phyloP scores from a whole-genome alignment of 768 basidiomycete species.

The Auriculariales sp. region DNA sequence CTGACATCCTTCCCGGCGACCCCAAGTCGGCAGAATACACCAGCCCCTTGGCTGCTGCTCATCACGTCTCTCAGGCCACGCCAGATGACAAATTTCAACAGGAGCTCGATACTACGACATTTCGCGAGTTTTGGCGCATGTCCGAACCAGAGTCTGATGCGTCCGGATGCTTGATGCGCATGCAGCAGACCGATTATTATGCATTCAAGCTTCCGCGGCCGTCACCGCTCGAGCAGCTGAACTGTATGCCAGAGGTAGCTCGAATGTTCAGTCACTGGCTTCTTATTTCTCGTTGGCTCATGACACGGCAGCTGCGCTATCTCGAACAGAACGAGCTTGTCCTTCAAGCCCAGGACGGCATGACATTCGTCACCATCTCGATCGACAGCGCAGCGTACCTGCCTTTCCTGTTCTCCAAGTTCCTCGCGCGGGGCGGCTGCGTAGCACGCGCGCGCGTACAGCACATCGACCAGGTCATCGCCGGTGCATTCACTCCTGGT shows the following conservation, averaged over 20 bases:
- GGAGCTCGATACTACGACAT: slow-evolving; percentile 58
- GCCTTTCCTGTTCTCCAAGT: slow-evolving; percentile 29
- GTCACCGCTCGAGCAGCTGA: slow-evolving; percentile 13
- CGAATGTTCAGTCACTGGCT: not conserved
- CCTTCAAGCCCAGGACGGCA: slow-evolving; percentile 23
- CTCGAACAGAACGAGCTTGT: too few relatives aligned
- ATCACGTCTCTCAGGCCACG: slow-evolving; percentile 49
- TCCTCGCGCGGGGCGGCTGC: slow-evolving; percentile 24
- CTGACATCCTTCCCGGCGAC: slow-evolving; percentile 61
- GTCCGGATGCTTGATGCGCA: slow-evolving; percentile 49
- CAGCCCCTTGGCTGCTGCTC: slow-evolving; percentile 73
- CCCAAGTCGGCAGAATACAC: slow-evolving; percentile 59
- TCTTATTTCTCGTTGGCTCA: slow-evolving; percentile 17
- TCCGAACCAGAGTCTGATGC: slow-evolving; percentile 36
- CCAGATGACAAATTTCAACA: slow-evolving; percentile 36
- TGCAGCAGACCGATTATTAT: slow-evolving; percentile 49
- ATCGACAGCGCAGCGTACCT: slow-evolving; percentile 37
- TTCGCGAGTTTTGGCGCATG: slow-evolving; percentile 59
- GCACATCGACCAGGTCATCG: slow-evolving; percentile 31
- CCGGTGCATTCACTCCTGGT: slow-evolving; percentile 18
- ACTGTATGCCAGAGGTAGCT: slow-evolving; percentile 20
- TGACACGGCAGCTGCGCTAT: too few relatives aligned
- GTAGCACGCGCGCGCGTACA: slow-evolving; percentile 28
- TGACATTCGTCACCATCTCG: slow-evolving; percentile 31
- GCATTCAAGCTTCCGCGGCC: slow-evolving; percentile 24